Evolutionary conservation across 1,284 basidiomycete species (phyloP).

Genomic region (Ceratobasidium sp.): DNA sequence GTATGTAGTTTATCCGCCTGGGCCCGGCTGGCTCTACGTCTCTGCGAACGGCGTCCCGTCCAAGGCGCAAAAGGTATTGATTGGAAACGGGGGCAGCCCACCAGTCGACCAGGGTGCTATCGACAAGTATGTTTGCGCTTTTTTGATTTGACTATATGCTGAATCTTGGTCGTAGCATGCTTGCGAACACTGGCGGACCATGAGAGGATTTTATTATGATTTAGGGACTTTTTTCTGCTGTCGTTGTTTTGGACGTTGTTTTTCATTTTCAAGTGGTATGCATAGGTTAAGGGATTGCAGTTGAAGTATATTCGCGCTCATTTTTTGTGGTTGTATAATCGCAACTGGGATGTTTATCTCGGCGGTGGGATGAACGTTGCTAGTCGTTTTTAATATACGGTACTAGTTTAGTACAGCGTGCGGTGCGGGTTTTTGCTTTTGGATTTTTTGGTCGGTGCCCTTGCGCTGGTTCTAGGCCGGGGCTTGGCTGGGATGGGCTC

Average conservation of each 20-base stretch:
- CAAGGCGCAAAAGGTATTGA: slow-evolving; percentile 61
- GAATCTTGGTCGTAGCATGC: slow-evolving; percentile 7
- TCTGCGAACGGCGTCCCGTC: slow-evolving; percentile 65
- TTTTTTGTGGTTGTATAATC: neutral
- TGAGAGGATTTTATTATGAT: neutral
- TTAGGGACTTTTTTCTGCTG: neutral
- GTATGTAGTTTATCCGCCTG: slow-evolving; percentile 55
- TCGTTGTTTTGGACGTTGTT: neutral
- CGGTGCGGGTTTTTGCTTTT: too few relatives aligned
- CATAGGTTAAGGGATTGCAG: neutral
- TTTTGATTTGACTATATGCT: neutral
- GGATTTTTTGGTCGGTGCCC: too few relatives aligned
- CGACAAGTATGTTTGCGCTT: slow-evolving; percentile 43
- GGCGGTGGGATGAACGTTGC: neutral
- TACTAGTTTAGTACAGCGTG: neutral
- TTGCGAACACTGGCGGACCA: slow-evolving; percentile 23
- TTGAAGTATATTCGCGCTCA: neutral
- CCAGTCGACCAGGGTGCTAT: slow-evolving; percentile 51
- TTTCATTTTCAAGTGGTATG: neutral
- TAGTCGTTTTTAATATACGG: neutral
- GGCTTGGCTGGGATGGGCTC: too few relatives aligned
- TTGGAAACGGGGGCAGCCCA: slow-evolving; percentile 60
- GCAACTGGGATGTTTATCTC: neutral
- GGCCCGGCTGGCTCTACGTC: slow-evolving; percentile 61
- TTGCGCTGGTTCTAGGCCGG: too few relatives aligned